These are phyloP conservation scores for Chlorella ohadii DNA, from an alignment of 139 green algal species.

Conservation along the genomic window DNA sequence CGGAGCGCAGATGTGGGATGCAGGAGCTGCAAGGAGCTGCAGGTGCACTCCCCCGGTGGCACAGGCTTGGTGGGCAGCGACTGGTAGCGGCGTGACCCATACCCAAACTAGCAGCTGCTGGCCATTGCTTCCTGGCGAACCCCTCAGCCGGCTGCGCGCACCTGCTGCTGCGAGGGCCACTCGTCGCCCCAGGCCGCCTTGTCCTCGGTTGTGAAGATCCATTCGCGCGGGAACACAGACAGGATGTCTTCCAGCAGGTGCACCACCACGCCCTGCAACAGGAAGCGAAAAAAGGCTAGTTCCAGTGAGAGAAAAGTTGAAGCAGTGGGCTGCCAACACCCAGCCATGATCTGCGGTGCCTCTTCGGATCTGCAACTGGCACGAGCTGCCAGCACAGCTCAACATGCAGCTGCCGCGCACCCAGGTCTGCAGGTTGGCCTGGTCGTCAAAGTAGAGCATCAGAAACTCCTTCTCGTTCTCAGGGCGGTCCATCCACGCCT, in stretches of 20 bases:
- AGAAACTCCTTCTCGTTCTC: conserved; percentile 59
- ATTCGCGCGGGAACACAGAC: conserved; percentile 29
- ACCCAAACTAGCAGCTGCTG: no score
- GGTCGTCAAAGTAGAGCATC: conserved; percentile 74
- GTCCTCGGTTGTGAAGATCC: conserved; percentile 58
- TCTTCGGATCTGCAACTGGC: not conserved
- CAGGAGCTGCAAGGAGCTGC: no score
- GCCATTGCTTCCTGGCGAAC: no score
- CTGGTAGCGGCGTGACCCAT: no score
- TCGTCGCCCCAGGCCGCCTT: conserved; percentile 3
- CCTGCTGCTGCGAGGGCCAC: conserved; percentile 28
- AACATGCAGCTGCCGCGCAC: conserved; percentile 7
- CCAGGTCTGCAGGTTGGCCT: conserved; percentile 66
- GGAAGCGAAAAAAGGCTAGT: no score
- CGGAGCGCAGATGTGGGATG: not conserved
- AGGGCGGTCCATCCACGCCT: conserved; percentile 58
- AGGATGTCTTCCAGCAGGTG: conserved; percentile 48
- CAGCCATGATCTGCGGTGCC: no score
- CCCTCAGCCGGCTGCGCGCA: no score
- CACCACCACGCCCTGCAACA: conserved; percentile 50
- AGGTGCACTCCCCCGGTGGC: no score
- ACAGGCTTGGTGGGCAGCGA: no score
- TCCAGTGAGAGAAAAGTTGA: no score
- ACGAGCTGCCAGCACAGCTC: not conserved
- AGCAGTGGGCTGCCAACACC: no score